These are phyloP conservation scores for Ustilago vetiveriae DNA, from an alignment of 1,284 basidiomycete genomes.

Conservation along the genomic window DNA sequence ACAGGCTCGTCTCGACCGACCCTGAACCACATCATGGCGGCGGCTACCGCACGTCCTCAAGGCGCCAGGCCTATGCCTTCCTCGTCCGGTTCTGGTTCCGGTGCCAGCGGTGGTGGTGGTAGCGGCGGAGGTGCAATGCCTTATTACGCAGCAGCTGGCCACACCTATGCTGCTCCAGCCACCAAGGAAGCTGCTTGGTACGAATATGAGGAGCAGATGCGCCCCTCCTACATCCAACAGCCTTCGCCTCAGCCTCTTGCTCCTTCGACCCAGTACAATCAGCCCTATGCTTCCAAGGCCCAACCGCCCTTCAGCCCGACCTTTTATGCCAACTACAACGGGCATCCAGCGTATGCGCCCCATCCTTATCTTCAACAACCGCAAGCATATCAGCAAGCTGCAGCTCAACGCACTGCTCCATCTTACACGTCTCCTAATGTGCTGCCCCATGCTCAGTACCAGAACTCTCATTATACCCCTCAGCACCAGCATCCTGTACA, in stretches of 20 bases:
- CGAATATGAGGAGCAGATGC: constrained; percentile 59
- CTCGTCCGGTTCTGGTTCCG: constrained; percentile 27
- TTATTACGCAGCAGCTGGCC: constrained; percentile 13
- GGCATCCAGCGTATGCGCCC: constrained; percentile 5
- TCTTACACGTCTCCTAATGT: constrained; percentile 2
- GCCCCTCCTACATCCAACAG: constrained; percentile 59
- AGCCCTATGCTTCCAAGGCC: constrained; percentile 14
- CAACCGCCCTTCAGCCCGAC: constrained; percentile 31
- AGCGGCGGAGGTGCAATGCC: constrained; percentile 4
- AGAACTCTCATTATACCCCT: constrained; percentile 22
- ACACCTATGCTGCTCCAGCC: constrained; percentile 10
- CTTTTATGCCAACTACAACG: constrained; percentile 14
- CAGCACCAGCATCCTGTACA: constrained; percentile 7
- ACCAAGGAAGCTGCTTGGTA: constrained; percentile 59
- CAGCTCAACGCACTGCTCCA: constrained; percentile 13
- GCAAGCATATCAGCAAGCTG: constrained; percentile 17
- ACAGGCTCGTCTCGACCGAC: neutral
- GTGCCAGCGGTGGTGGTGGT: constrained; percentile 13
- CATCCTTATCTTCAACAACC: constrained; percentile 13
- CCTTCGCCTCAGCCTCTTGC: constrained; percentile 26
- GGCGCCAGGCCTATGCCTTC: constrained; percentile 47
- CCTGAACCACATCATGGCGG: constrained; percentile 18
- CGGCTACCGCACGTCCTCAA: constrained; percentile 29
- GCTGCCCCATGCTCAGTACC: constrained; percentile 7
- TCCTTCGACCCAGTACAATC: constrained; percentile 24